phyloP scores from a whole-genome alignment of 306 rosid genomes.

The Malus domestica region ASM211411v1 NC_041797.1:12768001-12768500 shows the following conservation, averaged over 20 bases:
- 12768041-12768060: slow-evolving; percentile 71
- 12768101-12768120: slow-evolving; percentile 52
- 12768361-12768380: slow-evolving; percentile 77
- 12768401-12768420: slow-evolving; percentile 85
- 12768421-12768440: slow-evolving; percentile 65
- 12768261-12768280: slow-evolving; percentile 42
- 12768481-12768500: slow-evolving; percentile 65
- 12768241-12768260: slow-evolving; percentile 78
- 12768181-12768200: slow-evolving; percentile 70
- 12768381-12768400: slow-evolving; percentile 79
- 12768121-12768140: slow-evolving; percentile 62
- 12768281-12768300: slow-evolving; percentile 81
- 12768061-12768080: slow-evolving; percentile 65
- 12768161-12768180: slow-evolving; percentile 69
- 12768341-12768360: slow-evolving; percentile 75
- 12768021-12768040: slow-evolving; percentile 63
- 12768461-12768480: slow-evolving; percentile 70
- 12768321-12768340: slow-evolving; percentile 69
- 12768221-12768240: slow-evolving; percentile 89
- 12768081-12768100: slow-evolving; percentile 75
- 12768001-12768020: slow-evolving; percentile 5
- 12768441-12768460: slow-evolving; percentile 61
- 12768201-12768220: slow-evolving; percentile 63
- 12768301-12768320: slow-evolving; percentile 86
- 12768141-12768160: slow-evolving; percentile 92